Conservation (phyloP, 805 yeast species). For the Kodamaea kaohsiungensis region DNA sequence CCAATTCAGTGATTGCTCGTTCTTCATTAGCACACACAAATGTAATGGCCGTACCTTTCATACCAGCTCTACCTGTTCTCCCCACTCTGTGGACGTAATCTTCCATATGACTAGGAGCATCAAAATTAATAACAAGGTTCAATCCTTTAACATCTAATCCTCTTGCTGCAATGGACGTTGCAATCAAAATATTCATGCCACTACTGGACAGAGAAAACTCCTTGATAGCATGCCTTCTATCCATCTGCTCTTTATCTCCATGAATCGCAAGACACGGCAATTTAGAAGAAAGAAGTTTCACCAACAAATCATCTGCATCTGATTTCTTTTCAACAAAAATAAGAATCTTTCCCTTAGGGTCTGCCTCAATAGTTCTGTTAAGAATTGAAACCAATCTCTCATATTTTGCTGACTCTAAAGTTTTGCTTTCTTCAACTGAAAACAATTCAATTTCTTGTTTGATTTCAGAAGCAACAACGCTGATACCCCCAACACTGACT, state of each 20-base stretch:
- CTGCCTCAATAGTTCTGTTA: constrained; percentile 41
- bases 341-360: constrained; percentile 53
- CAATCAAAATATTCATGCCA: constrained; percentile 65
- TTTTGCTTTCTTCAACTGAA: constrained; percentile 23
- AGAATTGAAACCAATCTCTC: constrained; percentile 52
- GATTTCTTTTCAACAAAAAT: constrained; percentile 88
- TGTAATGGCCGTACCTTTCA: constrained; percentile 61
- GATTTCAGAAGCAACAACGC: constrained; percentile 80
- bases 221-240: constrained; percentile 70
- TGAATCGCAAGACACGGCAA: constrained; percentile 71
- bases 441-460: constrained; percentile 69
- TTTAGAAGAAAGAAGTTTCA: constrained; percentile 52
- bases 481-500: constrained; percentile 76
- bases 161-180: constrained; percentile 93
- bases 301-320: constrained; percentile 72
- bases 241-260: constrained; percentile 89
- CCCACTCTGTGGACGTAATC: constrained; percentile 97
- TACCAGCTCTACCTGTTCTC: constrained; percentile 91
- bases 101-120: constrained; percentile 84
- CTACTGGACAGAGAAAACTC: constrained; percentile 61
- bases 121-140: constrained; percentile 70
- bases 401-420: constrained; percentile 41
- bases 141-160: constrained; percentile 92
- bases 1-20: constrained; percentile 64
- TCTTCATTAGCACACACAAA: constrained; percentile 64